Conservation (phyloP, 495 filamentous ascomycete genomes). For the Talaromyces wortmannii region DNA sequence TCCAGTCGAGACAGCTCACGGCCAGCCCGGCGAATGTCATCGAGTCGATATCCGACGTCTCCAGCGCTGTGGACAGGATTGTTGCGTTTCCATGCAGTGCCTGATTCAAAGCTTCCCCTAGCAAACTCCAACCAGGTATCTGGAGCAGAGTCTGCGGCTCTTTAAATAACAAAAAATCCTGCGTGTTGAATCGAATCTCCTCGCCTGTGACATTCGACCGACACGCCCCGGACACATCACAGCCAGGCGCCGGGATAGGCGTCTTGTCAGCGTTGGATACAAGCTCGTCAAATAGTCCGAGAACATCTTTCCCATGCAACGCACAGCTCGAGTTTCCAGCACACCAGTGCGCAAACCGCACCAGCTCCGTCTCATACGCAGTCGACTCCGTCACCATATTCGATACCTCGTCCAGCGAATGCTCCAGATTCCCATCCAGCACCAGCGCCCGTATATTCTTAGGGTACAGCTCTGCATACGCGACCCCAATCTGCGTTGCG, state of each 20-base stretch:
- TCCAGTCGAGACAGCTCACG: constrained; percentile 28
- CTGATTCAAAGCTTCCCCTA: constrained; percentile 12
- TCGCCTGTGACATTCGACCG: constrained; percentile 9
- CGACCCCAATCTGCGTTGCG: constrained; percentile 50
- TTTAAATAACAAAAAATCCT: constrained; percentile 3
- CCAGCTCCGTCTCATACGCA: not conserved
- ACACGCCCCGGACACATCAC: constrained; percentile 14
- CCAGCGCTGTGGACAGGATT: constrained; percentile 15
- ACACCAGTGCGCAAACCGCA: not conserved
- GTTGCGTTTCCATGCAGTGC: constrained; percentile 22
- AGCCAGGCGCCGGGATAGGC: constrained; percentile 24
- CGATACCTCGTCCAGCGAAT: constrained; percentile 3
- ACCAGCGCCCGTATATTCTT: constrained; percentile 27
- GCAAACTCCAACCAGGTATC: constrained; percentile 11
- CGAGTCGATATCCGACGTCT: constrained; percentile 9
- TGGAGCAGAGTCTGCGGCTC: constrained; percentile 1
- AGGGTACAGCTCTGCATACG: constrained; percentile 35
- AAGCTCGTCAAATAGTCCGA: constrained; percentile 14
- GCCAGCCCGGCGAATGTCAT: constrained; percentile 15
- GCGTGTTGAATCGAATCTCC: constrained; percentile 5
- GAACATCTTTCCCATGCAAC: constrained; percentile 17
- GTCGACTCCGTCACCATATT: not conserved
- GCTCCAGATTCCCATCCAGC: constrained; percentile 37
- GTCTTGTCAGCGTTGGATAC: constrained; percentile 12
- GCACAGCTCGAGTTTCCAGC: constrained; percentile 18